A percentile compares a stretch with the other conserved stretches of the same genome.
These are phyloP conservation scores for Aspergillus steynii DNA, from an alignment of 495 filamentous ascomycete species.

Conservation along the genomic window DNA sequence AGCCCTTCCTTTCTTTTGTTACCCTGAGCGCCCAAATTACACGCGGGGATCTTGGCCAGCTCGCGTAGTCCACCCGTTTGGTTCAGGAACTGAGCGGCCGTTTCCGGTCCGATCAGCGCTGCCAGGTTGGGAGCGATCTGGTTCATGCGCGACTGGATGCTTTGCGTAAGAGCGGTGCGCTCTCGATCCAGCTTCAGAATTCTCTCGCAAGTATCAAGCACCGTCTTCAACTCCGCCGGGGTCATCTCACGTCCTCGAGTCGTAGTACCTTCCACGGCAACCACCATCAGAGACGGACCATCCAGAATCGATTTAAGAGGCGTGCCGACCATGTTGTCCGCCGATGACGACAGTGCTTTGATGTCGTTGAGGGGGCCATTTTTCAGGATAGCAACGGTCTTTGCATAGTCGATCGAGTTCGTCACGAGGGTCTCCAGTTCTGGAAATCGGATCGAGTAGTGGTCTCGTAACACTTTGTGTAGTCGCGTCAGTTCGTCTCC, in stretches of 20 bases:
- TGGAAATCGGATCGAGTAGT: conserved; percentile 91
- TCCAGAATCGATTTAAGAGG: conserved; percentile 79
- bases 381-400: conserved; percentile 88
- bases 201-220: conserved; percentile 81
- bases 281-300: conserved; percentile 88
- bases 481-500: conserved; percentile 89
- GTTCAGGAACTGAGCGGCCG: conserved; percentile 94
- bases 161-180: conserved; percentile 85
- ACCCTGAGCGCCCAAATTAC: conserved; percentile 87
- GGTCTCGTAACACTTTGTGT: conserved; percentile 93
- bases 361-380: conserved; percentile 93
- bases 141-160: conserved; percentile 96
- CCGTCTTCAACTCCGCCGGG: conserved; percentile 69
- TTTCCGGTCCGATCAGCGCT: conserved; percentile 89
- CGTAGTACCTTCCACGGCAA: conserved; percentile 92
- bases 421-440: conserved; percentile 94
- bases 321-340: conserved; percentile 72
- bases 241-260: conserved; percentile 78
- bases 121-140: conserved; percentile 95
- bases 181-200: conserved; percentile 83
- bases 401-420: conserved; percentile 92
- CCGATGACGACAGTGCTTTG: conserved; percentile 65
- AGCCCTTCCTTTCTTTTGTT: conserved; percentile 80
- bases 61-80: conserved; percentile 85
- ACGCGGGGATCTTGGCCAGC: conserved; percentile 87